Evolutionary conservation across 2,329 filamentous ascomycete species (phyloP), one percentile per base, ranked within the genome.

Genomic region (Ceratocystis ficicola): DNA sequence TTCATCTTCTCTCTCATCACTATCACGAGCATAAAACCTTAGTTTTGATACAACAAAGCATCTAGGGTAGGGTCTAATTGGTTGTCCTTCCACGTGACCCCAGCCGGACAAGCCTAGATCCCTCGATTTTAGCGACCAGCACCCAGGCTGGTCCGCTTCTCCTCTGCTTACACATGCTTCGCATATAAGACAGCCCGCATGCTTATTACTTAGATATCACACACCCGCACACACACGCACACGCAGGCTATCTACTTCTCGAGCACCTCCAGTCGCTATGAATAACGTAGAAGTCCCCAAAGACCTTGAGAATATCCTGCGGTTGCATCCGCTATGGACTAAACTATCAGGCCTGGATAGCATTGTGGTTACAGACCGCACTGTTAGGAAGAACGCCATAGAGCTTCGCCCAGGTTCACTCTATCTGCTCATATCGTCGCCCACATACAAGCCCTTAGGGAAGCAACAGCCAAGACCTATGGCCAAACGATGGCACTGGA

Each of bases 401-500:
- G 28, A 32, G 5, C 46, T 63, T 22, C 20, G 28, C 28, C 20
- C 62, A 8, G 65, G 65, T 2, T 57, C 62, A 6, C 32, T 67
- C n/a, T 67, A 67, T 36, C 28, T 67, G 5, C 28, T 67, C 6
- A 61, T 67, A 5, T 36, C 52, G 10, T 67, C 66, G n/a, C 66
- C 66, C 22, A 67, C 66, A n/a, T 67, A 67, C 50, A 52, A 61
- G 30, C 66, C 66, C 1, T 63, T 67, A 5, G 60, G 61, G n/a
- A 28, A 41, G 8, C 66, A 67, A 28, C 1, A 48, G 8, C 66
- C 66, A 10, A 44, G 63, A 12, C 66, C 66, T 25, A 67, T 67
- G 66, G 63, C 66, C 25, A 62, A 63, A 15, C 66, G 63, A 3
- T 67, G 66, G 66, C 63, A 65, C 60, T 67, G 66, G 66, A 59